Evolutionary conservation across 306 rosid species (phyloP).

Genomic region (Malus sylvestris): DNA sequence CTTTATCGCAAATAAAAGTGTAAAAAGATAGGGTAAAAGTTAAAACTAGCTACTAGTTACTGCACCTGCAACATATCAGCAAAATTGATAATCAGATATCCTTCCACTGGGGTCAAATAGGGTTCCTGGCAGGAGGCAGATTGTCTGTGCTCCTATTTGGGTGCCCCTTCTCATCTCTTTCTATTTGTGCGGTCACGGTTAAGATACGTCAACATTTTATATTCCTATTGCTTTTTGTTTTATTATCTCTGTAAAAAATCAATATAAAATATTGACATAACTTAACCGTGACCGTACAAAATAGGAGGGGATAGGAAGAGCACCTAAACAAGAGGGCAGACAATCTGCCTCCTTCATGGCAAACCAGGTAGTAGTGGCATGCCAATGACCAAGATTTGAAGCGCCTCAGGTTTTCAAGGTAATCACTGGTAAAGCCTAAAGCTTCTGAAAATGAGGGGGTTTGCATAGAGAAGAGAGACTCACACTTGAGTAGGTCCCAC

Average conservation of each 20-base stretch:
- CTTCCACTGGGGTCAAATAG: conserved; percentile 3
- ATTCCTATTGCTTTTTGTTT: too few species aligned
- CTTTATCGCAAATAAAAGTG: neutral
- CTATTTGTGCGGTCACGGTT: too few species aligned
- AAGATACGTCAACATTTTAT: too few species aligned
- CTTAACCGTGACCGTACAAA: too few species aligned
- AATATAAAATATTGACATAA: too few species aligned
- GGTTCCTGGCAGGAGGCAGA: neutral
- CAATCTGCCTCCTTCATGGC: neutral
- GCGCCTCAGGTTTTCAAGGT: conserved; percentile 8
- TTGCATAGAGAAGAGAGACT: too few species aligned
- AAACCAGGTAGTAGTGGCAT: conserved; percentile 14
- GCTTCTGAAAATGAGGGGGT: neutral
- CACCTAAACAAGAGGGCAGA: too few species aligned
- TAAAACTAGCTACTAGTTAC: neutral
- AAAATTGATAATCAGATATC: conserved; percentile 13
- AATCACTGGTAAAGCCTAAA: conserved; percentile 12
- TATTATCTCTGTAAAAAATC: too few species aligned
- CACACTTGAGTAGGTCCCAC: too few species aligned
- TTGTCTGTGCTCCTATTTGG: too few species aligned
- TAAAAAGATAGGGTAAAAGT: neutral
- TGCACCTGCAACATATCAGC: conserved; percentile 16
- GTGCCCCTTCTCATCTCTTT: too few species aligned
- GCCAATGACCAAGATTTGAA: conserved; percentile 2
- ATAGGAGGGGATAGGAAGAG: too few species aligned